Base-by-base conservation (phyloP, 1,284 basidiomycete genomes). In the Tilletia walkeri region DNA sequence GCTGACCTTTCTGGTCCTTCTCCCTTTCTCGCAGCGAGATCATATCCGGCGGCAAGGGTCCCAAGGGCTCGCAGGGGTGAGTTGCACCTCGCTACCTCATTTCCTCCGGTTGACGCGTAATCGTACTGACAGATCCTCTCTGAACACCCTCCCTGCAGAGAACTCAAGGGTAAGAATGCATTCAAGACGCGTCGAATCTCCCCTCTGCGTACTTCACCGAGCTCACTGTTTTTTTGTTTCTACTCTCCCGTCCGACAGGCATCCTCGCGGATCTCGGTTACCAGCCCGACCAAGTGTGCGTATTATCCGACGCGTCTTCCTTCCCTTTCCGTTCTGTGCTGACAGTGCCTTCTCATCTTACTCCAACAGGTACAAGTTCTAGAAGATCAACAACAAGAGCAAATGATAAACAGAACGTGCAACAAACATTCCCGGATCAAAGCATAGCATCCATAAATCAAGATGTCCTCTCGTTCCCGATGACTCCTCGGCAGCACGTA, bases 21-120 rank as follows among this genome's bases (percentile, higher is more conserved):
- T 30, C 24, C 24, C 50, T 7, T n/a, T 12, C 50, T 7, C 50
- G 7, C 20, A 53, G 50, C n/a, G 78, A 80, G 71, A 80, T 80
- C 24, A 74, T 83, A 65, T 76, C 72, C 66, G 81, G 81, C 65
- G 75, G 75, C 4, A 83, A 82, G 76, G 78, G 80, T 9, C 79
- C 78, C 72, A 78, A 78, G 72, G 76, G 76, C 38, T 73, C 73
- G 54, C 82, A 82, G 74, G 82, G 81, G 47, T 50, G 50, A 24
- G 49, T 67, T 24, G 20, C 14, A 6, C 12, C 24, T 14, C 20
- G 5, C 6, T 14, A 5, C 20, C 9, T 53, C n/a, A 53, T 53
- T 53, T 24, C 3, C n/a, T 7, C 24, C 24, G 24, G 24, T 30
- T 30, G 24, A 30, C 24, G 24, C 24, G 24, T 30, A 30, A 30